Evolutionary conservation across 345 rosid genomes (phyloP).

Genomic region (Linum usitatissimum): DNA sequence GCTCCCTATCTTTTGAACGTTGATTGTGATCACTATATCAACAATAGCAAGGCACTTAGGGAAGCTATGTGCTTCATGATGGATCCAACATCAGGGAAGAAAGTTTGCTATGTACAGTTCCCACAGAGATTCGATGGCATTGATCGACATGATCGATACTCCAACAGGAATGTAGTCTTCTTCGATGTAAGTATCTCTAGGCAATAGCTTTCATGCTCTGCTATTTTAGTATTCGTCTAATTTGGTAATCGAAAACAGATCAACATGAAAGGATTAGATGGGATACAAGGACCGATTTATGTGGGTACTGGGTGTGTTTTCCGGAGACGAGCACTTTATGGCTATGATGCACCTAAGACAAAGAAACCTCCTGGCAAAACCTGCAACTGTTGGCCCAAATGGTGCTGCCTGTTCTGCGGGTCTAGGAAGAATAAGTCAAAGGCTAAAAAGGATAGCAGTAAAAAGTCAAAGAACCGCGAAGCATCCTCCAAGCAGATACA

Average conservation of each 20-base stretch:
- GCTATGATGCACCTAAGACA: background rate
- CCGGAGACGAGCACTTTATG: background rate
- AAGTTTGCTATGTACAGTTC: background rate
- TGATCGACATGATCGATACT: background rate
- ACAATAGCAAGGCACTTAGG: background rate
- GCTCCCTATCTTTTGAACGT: background rate
- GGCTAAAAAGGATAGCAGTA: background rate
- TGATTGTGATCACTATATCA: background rate
- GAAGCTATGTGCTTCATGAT: background rate
- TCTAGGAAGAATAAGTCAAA: background rate
- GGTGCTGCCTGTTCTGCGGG: background rate
- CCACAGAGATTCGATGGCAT: background rate
- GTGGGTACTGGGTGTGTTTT: background rate
- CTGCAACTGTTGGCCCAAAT: background rate
- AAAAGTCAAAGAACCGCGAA: background rate
- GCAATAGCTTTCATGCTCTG: background rate
- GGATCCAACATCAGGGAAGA: background rate
- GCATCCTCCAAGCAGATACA: background rate
- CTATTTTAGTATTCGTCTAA: background rate
- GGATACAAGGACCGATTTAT: background rate
- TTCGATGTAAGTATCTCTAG: background rate
- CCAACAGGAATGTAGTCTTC: background rate
- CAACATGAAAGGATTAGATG: background rate
- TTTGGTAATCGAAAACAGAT: background rate
- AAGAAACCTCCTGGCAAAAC: background rate